Conservation (phyloP, 106 monocot genomes). For the Iris macrosiphon region DNA sequence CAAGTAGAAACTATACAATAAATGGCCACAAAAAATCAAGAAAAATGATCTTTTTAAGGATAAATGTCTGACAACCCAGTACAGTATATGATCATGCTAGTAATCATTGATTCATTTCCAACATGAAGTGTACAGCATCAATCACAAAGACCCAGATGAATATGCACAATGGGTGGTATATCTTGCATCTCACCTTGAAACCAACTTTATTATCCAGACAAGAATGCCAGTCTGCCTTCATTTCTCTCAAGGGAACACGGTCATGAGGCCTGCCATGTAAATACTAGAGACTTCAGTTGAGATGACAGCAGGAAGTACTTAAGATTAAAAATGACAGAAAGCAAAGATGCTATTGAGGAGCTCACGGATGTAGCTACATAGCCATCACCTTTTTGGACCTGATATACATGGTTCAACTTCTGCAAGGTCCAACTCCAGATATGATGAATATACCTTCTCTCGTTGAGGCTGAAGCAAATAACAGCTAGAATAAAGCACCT, state of each 20-base stretch:
- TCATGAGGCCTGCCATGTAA: slow-evolving; percentile 60
- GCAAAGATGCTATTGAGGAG: not conserved
- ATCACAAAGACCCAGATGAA: too few species aligned
- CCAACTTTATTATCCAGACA: slow-evolving; percentile 65
- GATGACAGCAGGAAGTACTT: not conserved
- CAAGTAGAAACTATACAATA: too few species aligned
- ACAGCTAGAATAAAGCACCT: not conserved
- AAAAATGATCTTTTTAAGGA: too few species aligned
- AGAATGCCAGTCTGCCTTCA: slow-evolving; percentile 79
- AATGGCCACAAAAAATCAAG: too few species aligned
- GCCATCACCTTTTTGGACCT: slow-evolving; percentile 64
- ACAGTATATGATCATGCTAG: too few species aligned
- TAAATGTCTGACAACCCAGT: too few species aligned
- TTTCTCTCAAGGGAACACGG: slow-evolving; percentile 60
- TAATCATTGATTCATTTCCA: too few species aligned
- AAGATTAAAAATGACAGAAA: not conserved
- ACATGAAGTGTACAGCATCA: too few species aligned
- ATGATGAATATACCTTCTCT: slow-evolving; percentile 60
- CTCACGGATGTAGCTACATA: not conserved
- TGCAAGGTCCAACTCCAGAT: slow-evolving; percentile 38
- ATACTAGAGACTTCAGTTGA: not conserved
- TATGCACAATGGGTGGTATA: too few species aligned
- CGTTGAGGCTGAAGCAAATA: slow-evolving; percentile 43
- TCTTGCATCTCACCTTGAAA: slow-evolving; percentile 44
- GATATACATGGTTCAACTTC: slow-evolving; percentile 65